These are phyloP conservation scores for Phtheirospermum japonicum DNA, from an alignment of 257 asterid genomes.

Conservation along the genomic window DNA sequence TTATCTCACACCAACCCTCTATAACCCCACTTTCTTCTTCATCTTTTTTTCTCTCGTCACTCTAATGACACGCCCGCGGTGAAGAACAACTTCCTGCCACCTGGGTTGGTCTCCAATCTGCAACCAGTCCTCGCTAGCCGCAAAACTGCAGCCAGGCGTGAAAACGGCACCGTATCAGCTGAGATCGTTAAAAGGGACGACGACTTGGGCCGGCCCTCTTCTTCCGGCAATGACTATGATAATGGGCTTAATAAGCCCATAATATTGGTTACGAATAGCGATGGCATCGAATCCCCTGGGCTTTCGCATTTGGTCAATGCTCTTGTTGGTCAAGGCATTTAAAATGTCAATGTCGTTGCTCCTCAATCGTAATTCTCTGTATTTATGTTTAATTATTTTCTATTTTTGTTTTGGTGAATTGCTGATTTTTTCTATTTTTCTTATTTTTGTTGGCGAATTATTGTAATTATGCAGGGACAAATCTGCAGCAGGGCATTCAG, in stretches of 20 bases:
- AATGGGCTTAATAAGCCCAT: slow-evolving; percentile 54
- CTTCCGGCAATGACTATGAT: slow-evolving; percentile 33
- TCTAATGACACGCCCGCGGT: slow-evolving; percentile 48
- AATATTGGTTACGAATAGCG: slow-evolving; percentile 72
- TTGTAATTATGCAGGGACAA: slow-evolving; percentile 58
- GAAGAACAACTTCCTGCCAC: slow-evolving; percentile 65
- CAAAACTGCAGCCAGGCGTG: slow-evolving; percentile 34
- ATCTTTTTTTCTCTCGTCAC: slow-evolving; percentile 23
- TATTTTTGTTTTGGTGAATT: slow-evolving; percentile 7
- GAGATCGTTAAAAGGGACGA: slow-evolving; percentile 28
- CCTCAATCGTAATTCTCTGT: slow-evolving; percentile 63
- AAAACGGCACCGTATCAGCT: slow-evolving; percentile 28
- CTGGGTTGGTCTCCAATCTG: slow-evolving; percentile 85
- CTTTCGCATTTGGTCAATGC: slow-evolving; percentile 47
- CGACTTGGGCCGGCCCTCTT: slow-evolving; percentile 35
- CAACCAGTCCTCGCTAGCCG: slow-evolving; percentile 64
- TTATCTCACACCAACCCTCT: too few species aligned
- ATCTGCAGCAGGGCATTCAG: slow-evolving; percentile 74
- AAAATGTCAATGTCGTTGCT: slow-evolving; percentile 45
- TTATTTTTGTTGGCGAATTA: too few species aligned
- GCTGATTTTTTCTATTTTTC: slow-evolving; percentile 25
- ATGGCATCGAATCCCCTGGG: slow-evolving; percentile 91
- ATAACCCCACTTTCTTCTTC: slow-evolving; percentile 26
- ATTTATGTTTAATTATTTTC: not conserved
- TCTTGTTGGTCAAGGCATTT: slow-evolving; percentile 38